A percentile compares a stretch with the other conserved stretches of the same genome.
Conservation (phyloP, 768 basidiomycete genomes). For the Galerina sulciceps region DNA sequence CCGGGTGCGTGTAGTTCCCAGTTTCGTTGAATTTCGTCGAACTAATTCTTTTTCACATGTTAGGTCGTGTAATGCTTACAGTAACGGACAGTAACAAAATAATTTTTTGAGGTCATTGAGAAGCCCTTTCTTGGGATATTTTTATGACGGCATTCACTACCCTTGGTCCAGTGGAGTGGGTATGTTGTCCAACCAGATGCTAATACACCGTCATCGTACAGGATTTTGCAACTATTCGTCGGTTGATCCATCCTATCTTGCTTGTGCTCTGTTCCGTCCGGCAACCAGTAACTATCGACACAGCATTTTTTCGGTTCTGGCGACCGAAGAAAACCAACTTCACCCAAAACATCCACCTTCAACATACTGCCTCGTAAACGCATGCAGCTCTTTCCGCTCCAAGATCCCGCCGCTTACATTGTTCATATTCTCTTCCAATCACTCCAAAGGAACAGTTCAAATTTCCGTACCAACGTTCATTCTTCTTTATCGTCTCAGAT, state of each 20-base stretch:
- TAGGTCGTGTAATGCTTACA: constrained; percentile 24
- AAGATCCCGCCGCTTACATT: not conserved
- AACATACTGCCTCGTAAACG: too few relatives aligned
- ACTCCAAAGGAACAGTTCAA: not conserved
- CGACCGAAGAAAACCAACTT: not conserved
- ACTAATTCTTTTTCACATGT: not conserved
- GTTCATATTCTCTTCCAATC: not conserved
- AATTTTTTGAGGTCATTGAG: not conserved
- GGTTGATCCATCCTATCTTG: not conserved
- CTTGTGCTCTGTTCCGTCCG: constrained; percentile 2
- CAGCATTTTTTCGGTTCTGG: not conserved
- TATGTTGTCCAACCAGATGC: not conserved
- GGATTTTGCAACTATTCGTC: not conserved
- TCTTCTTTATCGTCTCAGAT: not conserved
- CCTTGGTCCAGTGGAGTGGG: not conserved
- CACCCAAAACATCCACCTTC: not conserved
- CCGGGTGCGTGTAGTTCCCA: constrained; percentile 58
- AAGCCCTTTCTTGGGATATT: not conserved
- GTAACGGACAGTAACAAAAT: constrained; percentile 4
- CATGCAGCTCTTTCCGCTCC: not conserved
- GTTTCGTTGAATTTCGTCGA: not conserved
- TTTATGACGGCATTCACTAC: not conserved
- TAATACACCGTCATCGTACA: not conserved
- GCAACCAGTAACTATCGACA: not conserved
- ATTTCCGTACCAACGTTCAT: not conserved